A percentile compares a stretch with the other conserved stretches of the same genome.
These are phyloP conservation scores for Aspergillus steynii DNA, from an alignment of 495 filamentous ascomycete species.

Conservation along the genomic window DNA sequence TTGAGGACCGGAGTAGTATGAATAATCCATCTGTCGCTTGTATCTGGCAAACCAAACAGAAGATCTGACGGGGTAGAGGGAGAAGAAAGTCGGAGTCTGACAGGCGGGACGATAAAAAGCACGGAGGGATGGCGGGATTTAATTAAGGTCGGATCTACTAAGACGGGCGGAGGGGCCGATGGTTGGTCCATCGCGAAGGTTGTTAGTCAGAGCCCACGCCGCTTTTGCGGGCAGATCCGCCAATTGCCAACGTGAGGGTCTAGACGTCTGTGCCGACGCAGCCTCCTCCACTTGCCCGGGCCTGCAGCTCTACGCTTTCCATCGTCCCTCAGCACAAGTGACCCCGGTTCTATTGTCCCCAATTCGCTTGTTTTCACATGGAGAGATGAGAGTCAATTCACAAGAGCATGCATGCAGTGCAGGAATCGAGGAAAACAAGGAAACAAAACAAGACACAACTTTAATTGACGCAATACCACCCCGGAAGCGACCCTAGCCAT, in stretches of 20 bases:
- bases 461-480: slow-evolving; percentile 50
- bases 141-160: neutral
- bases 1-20: slow-evolving; percentile 34
- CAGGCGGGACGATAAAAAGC: too few relatives aligned
- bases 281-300: too few relatives aligned
- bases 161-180: neutral
- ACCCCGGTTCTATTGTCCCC: slow-evolving; percentile 1
- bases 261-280: neutral
- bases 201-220: neutral
- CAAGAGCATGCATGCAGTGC: neutral
- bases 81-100: neutral
- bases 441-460: slow-evolving; percentile 24
- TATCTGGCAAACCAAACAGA: neutral
- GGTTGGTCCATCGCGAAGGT: neutral
- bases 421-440: slow-evolving; percentile 17
- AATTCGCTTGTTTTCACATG: slow-evolving; percentile 7
- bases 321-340: too few relatives aligned
- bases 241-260: neutral
- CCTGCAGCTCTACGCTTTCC: too few relatives aligned
- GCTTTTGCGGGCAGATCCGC: neutral
- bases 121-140: neutral
- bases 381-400: slow-evolving; percentile 10
- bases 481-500: slow-evolving; percentile 55
- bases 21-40: slow-evolving; percentile 40
- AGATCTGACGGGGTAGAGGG: neutral